Conservation (phyloP, 1,284 basidiomycete genomes). For the Melampsora occidentalis region DNA sequence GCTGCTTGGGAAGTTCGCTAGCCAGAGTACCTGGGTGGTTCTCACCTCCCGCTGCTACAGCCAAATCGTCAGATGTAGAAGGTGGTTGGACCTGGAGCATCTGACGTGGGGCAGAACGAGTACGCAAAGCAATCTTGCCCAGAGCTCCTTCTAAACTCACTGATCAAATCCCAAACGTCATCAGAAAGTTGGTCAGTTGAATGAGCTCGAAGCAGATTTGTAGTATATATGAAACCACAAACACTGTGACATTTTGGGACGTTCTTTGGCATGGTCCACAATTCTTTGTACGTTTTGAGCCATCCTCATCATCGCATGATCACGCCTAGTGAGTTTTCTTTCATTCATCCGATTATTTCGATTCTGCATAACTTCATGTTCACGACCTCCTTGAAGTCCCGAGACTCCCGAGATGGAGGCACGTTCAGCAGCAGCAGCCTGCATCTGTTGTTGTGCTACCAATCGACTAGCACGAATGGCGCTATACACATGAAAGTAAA, state of each 20-base stretch:
- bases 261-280: conserved; percentile 82
- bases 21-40: conserved; percentile 36
- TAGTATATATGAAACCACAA: conserved; percentile 12
- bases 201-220: neutral
- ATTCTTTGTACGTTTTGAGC: conserved; percentile 95
- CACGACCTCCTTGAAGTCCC: conserved; percentile 13
- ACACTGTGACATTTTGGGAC: conserved; percentile 50
- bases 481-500: conserved; percentile 94
- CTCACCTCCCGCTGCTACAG: conserved; percentile 45
- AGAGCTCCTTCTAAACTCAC: conserved; percentile 81
- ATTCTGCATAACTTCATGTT: conserved; percentile 16
- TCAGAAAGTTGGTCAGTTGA: conserved; percentile 11
- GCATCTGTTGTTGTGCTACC: conserved; percentile 58
- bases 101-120: conserved; percentile 91
- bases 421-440: conserved; percentile 30
- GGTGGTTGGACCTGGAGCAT: conserved; percentile 75
- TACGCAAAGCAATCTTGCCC: conserved; percentile 84
- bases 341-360: conserved; percentile 68
- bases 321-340: conserved; percentile 55
- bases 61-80: conserved; percentile 23
- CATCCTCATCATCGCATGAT: conserved; percentile 68
- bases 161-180: conserved; percentile 61
- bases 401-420: conserved; percentile 8
- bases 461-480: conserved; percentile 71
- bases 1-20: conserved; percentile 46